Evolutionary conservation across 371 early-diverging fungal genomes (phyloP).

Genomic region (Homolaphlyctis polyrhiza): DNA sequence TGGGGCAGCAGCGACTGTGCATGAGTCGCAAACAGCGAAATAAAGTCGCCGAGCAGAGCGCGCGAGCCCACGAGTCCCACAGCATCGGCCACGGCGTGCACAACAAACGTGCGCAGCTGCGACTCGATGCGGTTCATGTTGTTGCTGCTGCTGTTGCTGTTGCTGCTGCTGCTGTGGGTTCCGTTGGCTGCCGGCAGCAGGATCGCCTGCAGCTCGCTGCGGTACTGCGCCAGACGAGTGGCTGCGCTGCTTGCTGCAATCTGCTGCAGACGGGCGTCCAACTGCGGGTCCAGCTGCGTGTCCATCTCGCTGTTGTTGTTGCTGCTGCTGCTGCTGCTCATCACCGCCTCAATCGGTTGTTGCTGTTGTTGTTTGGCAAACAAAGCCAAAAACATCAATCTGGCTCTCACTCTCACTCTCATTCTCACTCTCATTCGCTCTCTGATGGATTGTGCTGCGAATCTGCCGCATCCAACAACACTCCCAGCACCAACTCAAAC

Average conservation of each 20-base stretch:
- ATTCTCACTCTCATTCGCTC: no score
- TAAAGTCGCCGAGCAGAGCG: constrained; percentile 64
- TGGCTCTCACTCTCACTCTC: no score
- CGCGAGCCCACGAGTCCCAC: constrained; percentile 72
- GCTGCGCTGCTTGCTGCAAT: not conserved
- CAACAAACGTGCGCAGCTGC: constrained; percentile 37
- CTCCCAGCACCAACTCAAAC: not conserved
- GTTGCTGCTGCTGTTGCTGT: not conserved
- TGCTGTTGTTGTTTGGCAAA: not conserved
- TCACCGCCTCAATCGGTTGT: not conserved
- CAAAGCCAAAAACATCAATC: no score
- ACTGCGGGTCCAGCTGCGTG: no score
- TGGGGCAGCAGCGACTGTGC: not conserved
- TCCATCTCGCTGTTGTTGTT: no score
- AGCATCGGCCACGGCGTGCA: constrained; percentile 64
- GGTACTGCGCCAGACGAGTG: constrained; percentile 11
- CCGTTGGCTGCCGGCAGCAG: constrained; percentile 1
- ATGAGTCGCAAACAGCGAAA: constrained; percentile 25
- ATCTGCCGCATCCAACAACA: not conserved
- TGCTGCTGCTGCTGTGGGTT: not conserved
- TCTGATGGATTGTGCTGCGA: not conserved
- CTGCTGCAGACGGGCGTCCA: no score
- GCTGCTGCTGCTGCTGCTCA: no score
- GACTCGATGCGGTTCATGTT: not conserved
- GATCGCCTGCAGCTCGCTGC: constrained; percentile 5